Evolutionary conservation across 768 basidiomycete genomes (phyloP).

Genomic region (Agrocybe pediades): DNA sequence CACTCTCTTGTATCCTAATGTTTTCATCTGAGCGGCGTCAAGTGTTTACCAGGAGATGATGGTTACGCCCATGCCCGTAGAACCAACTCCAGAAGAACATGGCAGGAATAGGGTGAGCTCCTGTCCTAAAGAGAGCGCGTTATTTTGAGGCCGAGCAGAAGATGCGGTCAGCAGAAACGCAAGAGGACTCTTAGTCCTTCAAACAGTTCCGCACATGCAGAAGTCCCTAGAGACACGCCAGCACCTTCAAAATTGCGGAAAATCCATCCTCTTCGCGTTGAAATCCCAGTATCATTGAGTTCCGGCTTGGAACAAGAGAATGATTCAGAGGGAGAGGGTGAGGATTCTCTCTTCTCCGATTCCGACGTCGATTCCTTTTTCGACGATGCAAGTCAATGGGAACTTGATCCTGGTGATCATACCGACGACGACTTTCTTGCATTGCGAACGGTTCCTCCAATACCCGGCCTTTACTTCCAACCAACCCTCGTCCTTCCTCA

Average conservation of each 20-base stretch:
- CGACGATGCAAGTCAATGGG: conserved; percentile 8
- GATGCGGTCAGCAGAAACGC: not conserved
- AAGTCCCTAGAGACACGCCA: not conserved
- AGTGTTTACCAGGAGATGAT: not conserved
- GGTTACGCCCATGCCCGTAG: not conserved
- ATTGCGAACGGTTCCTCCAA: conserved; percentile 49
- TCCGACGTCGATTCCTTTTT: conserved; percentile 16
- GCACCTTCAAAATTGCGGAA: not conserved
- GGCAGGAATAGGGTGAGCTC: not conserved
- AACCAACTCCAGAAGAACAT: not conserved
- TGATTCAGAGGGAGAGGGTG: not conserved
- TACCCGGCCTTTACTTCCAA: conserved; percentile 66
- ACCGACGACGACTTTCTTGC: conserved; percentile 15
- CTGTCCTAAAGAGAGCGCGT: not conserved
- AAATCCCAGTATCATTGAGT: conserved; percentile 16
- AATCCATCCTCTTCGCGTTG: conserved; percentile 15
- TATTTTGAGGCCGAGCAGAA: not conserved
- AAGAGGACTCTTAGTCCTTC: not conserved
- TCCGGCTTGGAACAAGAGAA: conserved; percentile 5
- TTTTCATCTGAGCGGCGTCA: too few species aligned
- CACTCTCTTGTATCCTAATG: too few species aligned
- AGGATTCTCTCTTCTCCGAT: conserved; percentile 19
- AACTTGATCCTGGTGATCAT: not conserved
- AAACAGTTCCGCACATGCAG: not conserved
- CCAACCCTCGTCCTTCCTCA: conserved; percentile 51